Base-by-base conservation (phyloP, 345 rosid genomes). In the Arabis alpina region DNA sequence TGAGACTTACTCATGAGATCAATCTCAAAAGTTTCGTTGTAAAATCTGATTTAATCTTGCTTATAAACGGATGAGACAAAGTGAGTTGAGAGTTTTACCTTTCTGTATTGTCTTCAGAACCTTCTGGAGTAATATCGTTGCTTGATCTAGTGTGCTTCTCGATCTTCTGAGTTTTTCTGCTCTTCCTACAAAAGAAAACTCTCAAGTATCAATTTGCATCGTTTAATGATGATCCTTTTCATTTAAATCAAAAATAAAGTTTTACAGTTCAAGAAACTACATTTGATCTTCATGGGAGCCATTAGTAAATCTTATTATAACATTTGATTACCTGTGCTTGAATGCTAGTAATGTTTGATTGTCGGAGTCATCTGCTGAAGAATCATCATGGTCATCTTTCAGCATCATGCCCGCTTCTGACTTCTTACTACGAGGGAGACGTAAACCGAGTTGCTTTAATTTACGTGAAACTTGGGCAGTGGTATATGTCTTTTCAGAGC, bases 361-460 rank as follows among this genome's bases (percentile, higher is more conserved):
- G 64, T 88, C 94, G 25, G 55, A 74, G 43, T 68, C 77, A 59
- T 76, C 77, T 44, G 39, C 65, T 48, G 84, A 67, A 51, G 74
- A 68, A 23, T 77, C 83, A 56, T 62, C 66, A 25, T 45, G 76
- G 59, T 80, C 86, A 40, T 90, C 89, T 74, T 84, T 80, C 75
- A 81, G 61, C 71, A 68, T 77, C 80, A 75, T 64, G 71, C 64
- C 58, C 16, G 68, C 81, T 75, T 85, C 19, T 42, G 82, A 67
- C 61, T 42, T 82, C 77, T 82, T 83, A 56, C 64, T 68, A 55
- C 30, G 74, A 54, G 85, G 85, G 71, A 75, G 77, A 65, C 15
- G 75, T 51, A 93, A 73, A 51, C 95, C 96, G 32, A 94, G 93
- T 82, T 91, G 96, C 81, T 86, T 91, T 50, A 93, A 83, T 71